These are phyloP conservation scores for Biscogniauxia marginata DNA, from an alignment of 2,329 filamentous ascomycete genomes.

Conservation along the genomic window DNA sequence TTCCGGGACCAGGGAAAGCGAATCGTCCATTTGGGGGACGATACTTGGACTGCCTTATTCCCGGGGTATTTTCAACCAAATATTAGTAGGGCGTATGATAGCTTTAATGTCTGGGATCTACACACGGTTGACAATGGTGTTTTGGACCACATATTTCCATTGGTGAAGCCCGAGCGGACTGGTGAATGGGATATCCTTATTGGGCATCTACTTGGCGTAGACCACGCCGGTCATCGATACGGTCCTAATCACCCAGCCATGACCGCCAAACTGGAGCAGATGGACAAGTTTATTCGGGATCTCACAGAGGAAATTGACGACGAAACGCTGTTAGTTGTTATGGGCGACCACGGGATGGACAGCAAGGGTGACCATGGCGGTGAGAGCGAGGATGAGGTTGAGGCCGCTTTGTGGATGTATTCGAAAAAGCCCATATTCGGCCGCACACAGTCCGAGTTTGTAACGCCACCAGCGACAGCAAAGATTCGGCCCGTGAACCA, in stretches of 20 bases:
- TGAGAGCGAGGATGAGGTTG: conserved; percentile 92
- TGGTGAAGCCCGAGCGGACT: conserved; percentile 64
- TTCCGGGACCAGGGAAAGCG: conserved; percentile 64
- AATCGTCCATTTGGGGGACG: conserved; percentile 93
- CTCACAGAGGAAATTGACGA: conserved; percentile 75
- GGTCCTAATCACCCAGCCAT: conserved; percentile 91
- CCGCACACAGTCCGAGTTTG: conserved; percentile 61
- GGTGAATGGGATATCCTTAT: conserved; percentile 90
- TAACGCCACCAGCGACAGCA: conserved; percentile 64
- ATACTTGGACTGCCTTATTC: conserved; percentile 94
- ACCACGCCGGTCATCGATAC: conserved; percentile 95
- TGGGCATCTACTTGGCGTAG: conserved; percentile 90
- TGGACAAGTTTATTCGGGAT: conserved; percentile 76
- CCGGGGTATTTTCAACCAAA: conserved; percentile 89
- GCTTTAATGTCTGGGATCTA: conserved; percentile 97
- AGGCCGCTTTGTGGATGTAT: conserved; percentile 98
- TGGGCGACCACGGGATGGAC: conserved; percentile 99
- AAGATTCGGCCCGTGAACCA: conserved; percentile 76
- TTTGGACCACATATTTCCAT: conserved; percentile 82
- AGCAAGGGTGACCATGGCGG: conserved; percentile 96
- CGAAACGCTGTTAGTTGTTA: conserved; percentile 83
- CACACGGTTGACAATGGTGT: conserved; percentile 97
- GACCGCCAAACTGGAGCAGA: conserved; percentile 85
- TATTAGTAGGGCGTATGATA: conserved; percentile 87
- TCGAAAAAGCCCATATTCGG: conserved; percentile 86